A percentile compares a stretch with the other conserved stretches of the same genome.
phyloP scores from a whole-genome alignment of 2,329 filamentous ascomycete species.

The Botrytis sinoallii region DNA sequence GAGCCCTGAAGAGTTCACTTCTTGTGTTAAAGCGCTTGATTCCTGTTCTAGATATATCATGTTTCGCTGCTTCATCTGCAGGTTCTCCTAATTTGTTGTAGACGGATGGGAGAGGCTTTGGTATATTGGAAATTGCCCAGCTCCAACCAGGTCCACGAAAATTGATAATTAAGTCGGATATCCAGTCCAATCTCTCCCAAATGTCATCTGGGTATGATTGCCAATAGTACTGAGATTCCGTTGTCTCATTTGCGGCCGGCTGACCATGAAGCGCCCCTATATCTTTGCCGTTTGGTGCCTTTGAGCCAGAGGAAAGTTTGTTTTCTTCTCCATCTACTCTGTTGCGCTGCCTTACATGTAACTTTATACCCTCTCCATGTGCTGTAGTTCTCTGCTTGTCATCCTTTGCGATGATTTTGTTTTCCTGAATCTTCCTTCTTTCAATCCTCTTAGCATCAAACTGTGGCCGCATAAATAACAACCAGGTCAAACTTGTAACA shows the following conservation, averaged over 20 bases:
- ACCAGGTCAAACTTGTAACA: constrained; percentile 47
- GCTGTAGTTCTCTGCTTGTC: neutral
- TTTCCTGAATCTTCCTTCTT: constrained; percentile 31
- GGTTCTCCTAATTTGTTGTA: constrained; percentile 40
- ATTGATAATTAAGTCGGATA: constrained; percentile 51
- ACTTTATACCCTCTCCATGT: neutral
- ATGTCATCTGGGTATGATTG: constrained; percentile 55
- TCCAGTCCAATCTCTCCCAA: constrained; percentile 52
- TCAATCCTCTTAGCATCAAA: constrained; percentile 50
- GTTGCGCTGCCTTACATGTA: constrained; percentile 8
- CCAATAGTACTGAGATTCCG: constrained; percentile 53
- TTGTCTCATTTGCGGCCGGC: neutral
- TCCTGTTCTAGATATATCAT: constrained; percentile 44
- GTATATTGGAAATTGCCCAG: constrained; percentile 50
- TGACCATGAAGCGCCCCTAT: neutral
- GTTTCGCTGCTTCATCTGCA: constrained; percentile 37
- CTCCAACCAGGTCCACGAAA: constrained; percentile 60
- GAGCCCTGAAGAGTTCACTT: constrained; percentile 45
- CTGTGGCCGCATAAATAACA: constrained; percentile 56
- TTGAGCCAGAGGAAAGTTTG: neutral
- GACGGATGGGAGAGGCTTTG: constrained; percentile 45
- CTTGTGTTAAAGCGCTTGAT: constrained; percentile 45
- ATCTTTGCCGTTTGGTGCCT: neutral
- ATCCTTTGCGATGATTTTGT: neutral
- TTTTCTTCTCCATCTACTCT: constrained; percentile 23